A percentile compares a stretch with the other conserved stretches of the same genome.
Conservation (phyloP, 2,329 filamentous ascomycete species). For the Aspergillus sp. region DNA sequence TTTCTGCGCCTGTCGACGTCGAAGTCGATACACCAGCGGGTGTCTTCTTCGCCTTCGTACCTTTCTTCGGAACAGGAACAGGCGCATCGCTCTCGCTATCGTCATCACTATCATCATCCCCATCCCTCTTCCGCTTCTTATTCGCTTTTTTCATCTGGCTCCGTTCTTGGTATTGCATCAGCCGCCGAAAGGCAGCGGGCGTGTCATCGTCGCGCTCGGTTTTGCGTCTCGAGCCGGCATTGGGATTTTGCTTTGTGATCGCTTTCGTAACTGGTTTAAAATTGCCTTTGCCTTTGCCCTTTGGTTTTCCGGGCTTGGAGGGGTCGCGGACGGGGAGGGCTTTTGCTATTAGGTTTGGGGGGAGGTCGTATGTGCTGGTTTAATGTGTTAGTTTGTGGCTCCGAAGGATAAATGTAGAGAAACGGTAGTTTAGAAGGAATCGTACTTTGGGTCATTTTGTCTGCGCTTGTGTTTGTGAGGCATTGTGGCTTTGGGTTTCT, state of each 20-base stretch:
- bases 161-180: slow-evolving; percentile 73
- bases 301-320: slow-evolving; percentile 45
- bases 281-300: slow-evolving; percentile 32
- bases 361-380: slow-evolving; percentile 58
- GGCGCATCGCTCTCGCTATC: slow-evolving; percentile 22
- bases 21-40: neutral
- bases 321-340: slow-evolving; percentile 60
- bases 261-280: neutral
- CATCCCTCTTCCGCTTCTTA: slow-evolving; percentile 54
- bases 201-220: slow-evolving; percentile 69
- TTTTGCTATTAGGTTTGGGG: slow-evolving; percentile 63
- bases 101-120: slow-evolving; percentile 23
- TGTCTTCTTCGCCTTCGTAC: neutral
- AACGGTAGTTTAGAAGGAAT: neutral
- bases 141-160: slow-evolving; percentile 42
- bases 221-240: slow-evolving; percentile 32
- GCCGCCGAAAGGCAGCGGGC: slow-evolving; percentile 80
- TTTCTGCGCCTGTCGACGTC: neutral
- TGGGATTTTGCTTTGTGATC: slow-evolving; percentile 20
- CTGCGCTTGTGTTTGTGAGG: slow-evolving; percentile 83
- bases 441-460: slow-evolving; percentile 44
- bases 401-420: neutral
- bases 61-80: slow-evolving; percentile 25
- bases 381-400: slow-evolving; percentile 26
- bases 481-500: slow-evolving; percentile 56